phyloP scores from a whole-genome alignment of 2,329 filamentous ascomycete species.

The Apiospora malaysiana region DNA sequence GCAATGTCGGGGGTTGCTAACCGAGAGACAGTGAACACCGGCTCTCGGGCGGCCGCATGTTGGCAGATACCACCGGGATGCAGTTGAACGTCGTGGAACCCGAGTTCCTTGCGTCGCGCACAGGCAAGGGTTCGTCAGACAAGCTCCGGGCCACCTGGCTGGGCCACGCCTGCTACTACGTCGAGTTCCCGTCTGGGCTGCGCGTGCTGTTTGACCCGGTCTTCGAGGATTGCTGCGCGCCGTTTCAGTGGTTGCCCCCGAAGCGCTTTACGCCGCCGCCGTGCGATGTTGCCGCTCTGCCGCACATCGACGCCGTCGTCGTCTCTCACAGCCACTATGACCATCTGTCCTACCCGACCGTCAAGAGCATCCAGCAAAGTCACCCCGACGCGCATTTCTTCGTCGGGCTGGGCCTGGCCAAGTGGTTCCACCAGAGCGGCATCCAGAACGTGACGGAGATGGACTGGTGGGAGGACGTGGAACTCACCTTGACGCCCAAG shows the following conservation, averaged over 20 bases:
- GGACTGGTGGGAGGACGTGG: conserved; percentile 92
- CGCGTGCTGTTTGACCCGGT: conserved; percentile 94
- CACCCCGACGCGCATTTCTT: conserved; percentile 88
- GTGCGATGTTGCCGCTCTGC: conserved; percentile 79
- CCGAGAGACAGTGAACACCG: conserved; percentile 31
- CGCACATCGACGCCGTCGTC: conserved; percentile 75
- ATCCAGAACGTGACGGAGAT: conserved; percentile 83
- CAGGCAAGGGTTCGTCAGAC: conserved; percentile 45
- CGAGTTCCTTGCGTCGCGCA: conserved; percentile 66
- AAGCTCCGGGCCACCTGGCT: conserved; percentile 89
- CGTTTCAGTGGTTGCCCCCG: conserved; percentile 72
- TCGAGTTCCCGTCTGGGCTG: conserved; percentile 86
- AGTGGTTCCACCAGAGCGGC: conserved; percentile 77
- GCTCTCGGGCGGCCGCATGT: conserved; percentile 44
- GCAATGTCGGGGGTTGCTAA: background rate
- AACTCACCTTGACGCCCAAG: conserved; percentile 63
- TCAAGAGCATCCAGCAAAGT: conserved; percentile 71
- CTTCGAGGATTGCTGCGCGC: conserved; percentile 86
- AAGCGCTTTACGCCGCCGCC: conserved; percentile 80
- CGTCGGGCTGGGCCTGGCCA: conserved; percentile 80
- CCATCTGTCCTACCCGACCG: conserved; percentile 80
- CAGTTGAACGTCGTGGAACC: conserved; percentile 71
- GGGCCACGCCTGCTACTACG: conserved; percentile 91
- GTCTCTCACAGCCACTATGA: conserved; percentile 95
- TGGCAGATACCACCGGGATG: conserved; percentile 59